Conservation (phyloP, 208 protist species). For the Histomonas meleagridis region DNA sequence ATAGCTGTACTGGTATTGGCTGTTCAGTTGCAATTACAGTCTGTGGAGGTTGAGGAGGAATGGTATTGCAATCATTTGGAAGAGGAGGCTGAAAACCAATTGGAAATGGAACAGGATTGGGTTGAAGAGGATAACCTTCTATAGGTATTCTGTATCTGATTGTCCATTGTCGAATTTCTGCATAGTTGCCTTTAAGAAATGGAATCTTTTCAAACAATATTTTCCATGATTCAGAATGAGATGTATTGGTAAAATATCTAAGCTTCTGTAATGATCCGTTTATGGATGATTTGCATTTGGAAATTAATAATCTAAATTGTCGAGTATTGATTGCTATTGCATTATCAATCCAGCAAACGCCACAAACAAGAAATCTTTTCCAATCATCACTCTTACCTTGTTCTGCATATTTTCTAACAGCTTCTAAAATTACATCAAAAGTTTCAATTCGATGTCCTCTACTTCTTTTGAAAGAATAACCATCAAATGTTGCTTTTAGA, state of each 20-base stretch:
- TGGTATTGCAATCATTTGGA: no score
- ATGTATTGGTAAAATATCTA: neutral
- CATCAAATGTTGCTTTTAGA: no score
- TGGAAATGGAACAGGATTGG: no score
- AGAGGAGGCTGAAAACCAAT: no score
- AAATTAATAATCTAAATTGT: neutral
- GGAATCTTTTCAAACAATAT: neutral
- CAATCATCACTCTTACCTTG: neutral
- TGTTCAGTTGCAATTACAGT: no score
- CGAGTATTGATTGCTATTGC: neutral
- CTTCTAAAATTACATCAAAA: neutral
- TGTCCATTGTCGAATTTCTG: neutral
- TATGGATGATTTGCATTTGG: neutral
- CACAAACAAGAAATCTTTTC: neutral
- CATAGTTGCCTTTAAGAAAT: neutral
- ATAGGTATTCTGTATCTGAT: no score
- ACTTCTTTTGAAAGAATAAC: neutral
- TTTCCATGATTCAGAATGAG: neutral
- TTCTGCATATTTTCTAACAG: neutral
- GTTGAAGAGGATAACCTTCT: no score
- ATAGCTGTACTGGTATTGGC: no score
- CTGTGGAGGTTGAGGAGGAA: no score
- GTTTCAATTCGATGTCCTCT: neutral
- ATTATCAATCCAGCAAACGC: neutral
- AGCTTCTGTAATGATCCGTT: conserved; percentile 11